Evolutionary conservation across 495 filamentous ascomycete genomes (phyloP).

Genomic region (Xylaria flabelliformis): DNA sequence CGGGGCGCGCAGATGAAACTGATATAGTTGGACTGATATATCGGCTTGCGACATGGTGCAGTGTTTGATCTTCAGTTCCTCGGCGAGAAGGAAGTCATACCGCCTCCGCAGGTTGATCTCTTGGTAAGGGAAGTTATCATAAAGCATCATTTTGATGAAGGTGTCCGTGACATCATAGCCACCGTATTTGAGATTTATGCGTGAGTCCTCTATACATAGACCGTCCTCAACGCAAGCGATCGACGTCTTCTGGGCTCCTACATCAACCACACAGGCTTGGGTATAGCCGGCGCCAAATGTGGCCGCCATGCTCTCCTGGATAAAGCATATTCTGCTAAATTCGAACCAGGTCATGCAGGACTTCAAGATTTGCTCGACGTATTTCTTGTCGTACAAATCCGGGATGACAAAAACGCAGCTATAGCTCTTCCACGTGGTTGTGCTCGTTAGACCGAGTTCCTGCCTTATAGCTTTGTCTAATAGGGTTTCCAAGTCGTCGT

Average conservation of each 20-base stretch:
- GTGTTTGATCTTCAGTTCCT: conserved; percentile 90
- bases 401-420: conserved; percentile 94
- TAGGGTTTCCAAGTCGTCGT: conserved; percentile 84
- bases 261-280: conserved; percentile 91
- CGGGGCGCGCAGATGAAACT: conserved; percentile 88
- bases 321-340: conserved; percentile 86
- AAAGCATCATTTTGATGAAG: conserved; percentile 96
- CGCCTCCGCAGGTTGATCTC: conserved; percentile 90
- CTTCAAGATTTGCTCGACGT: conserved; percentile 82
- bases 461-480: conserved; percentile 83
- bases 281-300: conserved; percentile 96
- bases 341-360: conserved; percentile 86
- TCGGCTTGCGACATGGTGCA: conserved; percentile 86
- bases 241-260: conserved; percentile 97
- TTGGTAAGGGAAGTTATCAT: conserved; percentile 89
- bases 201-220: conserved; percentile 88
- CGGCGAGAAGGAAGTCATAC: conserved; percentile 91
- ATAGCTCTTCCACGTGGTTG: conserved; percentile 85
- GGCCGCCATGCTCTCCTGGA: conserved; percentile 93
- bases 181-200: conserved; percentile 91
- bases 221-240: conserved; percentile 98
- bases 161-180: conserved; percentile 92
- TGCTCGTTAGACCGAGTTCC: conserved; percentile 78
- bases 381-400: conserved; percentile 92
- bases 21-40: conserved; percentile 77